Conservation (phyloP, 495 filamentous ascomycete genomes). For the Talaromyces nanjingensis region DNA sequence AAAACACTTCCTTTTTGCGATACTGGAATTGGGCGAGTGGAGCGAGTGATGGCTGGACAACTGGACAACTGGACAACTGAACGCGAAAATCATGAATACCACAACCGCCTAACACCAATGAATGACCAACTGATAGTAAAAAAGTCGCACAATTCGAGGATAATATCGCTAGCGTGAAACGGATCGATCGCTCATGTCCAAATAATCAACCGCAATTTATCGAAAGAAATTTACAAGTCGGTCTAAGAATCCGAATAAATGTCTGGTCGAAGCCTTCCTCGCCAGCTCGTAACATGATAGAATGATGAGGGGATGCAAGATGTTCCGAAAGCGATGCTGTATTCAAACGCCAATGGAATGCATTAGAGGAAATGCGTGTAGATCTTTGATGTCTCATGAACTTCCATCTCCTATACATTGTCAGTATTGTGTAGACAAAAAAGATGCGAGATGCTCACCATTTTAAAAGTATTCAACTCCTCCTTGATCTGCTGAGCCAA, state of each 20-base stretch:
- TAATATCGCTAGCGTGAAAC: conserved; percentile 3
- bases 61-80: background rate
- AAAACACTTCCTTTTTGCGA: background rate
- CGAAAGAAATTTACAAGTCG: conserved; percentile 8
- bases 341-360: conserved; percentile 8
- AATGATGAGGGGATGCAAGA: conserved; percentile 5
- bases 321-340: conserved; percentile 6
- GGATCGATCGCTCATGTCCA: conserved; percentile 8
- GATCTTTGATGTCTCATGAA: conserved; percentile 95
- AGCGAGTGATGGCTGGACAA: background rate
- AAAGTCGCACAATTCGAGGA: conserved; percentile 1
- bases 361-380: conserved; percentile 97
- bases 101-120: conserved; percentile 3
- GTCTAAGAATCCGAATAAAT: conserved; percentile 6
- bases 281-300: conserved; percentile 8
- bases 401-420: conserved; percentile 86
- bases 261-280: background rate
- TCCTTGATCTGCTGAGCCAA: conserved; percentile 99
- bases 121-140: background rate
- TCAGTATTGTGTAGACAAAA: conserved; percentile 7
- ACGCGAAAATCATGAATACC: background rate
- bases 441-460: conserved; percentile 32
- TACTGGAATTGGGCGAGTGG: background rate
- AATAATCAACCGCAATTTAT: conserved; percentile 8
- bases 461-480: conserved; percentile 98